These are phyloP conservation scores for Stereocaulon alpinum DNA, from an alignment of 495 filamentous ascomycete species.

Conservation along the genomic window DNA sequence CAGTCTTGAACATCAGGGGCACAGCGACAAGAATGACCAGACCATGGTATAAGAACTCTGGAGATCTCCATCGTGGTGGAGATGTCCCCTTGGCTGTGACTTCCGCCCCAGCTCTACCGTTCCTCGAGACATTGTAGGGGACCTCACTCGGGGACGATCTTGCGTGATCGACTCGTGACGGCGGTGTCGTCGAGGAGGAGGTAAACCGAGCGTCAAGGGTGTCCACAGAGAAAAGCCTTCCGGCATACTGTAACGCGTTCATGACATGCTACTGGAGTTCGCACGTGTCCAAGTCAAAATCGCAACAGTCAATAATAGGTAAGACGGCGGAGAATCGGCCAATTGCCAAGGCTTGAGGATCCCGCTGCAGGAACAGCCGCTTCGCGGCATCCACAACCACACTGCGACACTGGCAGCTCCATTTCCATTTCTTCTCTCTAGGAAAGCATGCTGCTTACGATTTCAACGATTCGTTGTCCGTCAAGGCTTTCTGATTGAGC, in stretches of 20 bases:
- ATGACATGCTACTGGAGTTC: slow-evolving; percentile 25
- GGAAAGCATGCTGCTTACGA: not conserved
- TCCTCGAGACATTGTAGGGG: slow-evolving; percentile 23
- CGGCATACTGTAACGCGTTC: slow-evolving; percentile 35
- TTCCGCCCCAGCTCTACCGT: slow-evolving; percentile 33
- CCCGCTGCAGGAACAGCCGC: slow-evolving; percentile 17
- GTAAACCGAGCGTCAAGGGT: slow-evolving; percentile 91
- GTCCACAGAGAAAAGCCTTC: slow-evolving; percentile 68
- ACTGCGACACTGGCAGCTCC: no score
- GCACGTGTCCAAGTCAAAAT: not conserved
- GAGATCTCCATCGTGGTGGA: slow-evolving; percentile 69
- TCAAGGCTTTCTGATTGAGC: not conserved
- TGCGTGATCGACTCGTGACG: slow-evolving; percentile 17
- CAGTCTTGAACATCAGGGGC: slow-evolving; percentile 84
- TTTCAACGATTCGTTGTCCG: not conserved
- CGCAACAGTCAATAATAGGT: not conserved
- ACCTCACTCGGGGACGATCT: slow-evolving; percentile 6
- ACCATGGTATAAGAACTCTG: slow-evolving; percentile 80
- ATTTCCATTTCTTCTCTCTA: not conserved
- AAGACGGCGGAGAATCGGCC: not conserved
- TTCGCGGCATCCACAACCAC: not conserved
- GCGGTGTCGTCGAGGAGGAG: slow-evolving; percentile 53
- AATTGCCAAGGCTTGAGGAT: not conserved
- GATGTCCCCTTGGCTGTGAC: slow-evolving; percentile 34
- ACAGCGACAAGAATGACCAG: slow-evolving; percentile 55